Evolutionary conservation across 208 protist genomes (phyloP).

Genomic region (Wallacemonas sp.): DNA sequence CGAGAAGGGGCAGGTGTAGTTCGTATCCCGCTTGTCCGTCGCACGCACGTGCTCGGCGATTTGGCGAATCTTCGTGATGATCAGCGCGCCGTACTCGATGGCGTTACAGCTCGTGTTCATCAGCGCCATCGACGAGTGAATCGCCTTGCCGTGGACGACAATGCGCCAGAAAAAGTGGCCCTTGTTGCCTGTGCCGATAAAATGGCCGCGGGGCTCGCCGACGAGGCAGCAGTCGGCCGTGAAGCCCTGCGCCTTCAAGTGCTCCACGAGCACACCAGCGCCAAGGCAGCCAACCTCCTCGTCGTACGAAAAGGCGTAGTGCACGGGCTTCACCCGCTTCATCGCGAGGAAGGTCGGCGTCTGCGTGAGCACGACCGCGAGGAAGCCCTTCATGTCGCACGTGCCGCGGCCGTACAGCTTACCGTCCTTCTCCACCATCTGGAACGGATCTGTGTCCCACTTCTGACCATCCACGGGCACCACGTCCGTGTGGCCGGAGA

Average conservation of each 20-base stretch:
- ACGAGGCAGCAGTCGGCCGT: constrained; percentile 51
- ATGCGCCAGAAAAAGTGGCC: constrained; percentile 28
- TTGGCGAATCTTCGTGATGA: constrained; percentile 44
- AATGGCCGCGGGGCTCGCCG: constrained; percentile 46
- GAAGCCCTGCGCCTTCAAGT: constrained; percentile 27
- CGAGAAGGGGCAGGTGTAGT: constrained; percentile 34
- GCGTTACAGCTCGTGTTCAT: constrained; percentile 46
- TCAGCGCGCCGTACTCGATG: constrained; percentile 36
- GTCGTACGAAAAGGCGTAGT: constrained; percentile 56
- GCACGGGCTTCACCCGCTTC: constrained; percentile 48
- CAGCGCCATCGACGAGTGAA: constrained; percentile 51
- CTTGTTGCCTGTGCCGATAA: constrained; percentile 38
- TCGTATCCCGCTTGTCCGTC: constrained; percentile 17
- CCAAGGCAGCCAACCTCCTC: constrained; percentile 49
- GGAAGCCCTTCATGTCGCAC: constrained; percentile 65
- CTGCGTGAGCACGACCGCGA: constrained; percentile 49
- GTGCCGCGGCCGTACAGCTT: constrained; percentile 63
- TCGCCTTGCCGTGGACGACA: constrained; percentile 42
- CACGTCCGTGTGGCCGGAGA: constrained; percentile 68
- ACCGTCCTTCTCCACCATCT: constrained; percentile 47
- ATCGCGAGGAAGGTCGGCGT: constrained; percentile 39
- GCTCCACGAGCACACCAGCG: constrained; percentile 20
- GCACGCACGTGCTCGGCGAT: constrained; percentile 26
- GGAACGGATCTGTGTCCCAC: constrained; percentile 64
- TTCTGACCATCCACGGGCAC: constrained; percentile 72